Evolutionary conservation across 1,284 basidiomycete genomes (phyloP), one percentile per base, ranked within the genome.

Genomic region (Cryptococcus sp.): DNA sequence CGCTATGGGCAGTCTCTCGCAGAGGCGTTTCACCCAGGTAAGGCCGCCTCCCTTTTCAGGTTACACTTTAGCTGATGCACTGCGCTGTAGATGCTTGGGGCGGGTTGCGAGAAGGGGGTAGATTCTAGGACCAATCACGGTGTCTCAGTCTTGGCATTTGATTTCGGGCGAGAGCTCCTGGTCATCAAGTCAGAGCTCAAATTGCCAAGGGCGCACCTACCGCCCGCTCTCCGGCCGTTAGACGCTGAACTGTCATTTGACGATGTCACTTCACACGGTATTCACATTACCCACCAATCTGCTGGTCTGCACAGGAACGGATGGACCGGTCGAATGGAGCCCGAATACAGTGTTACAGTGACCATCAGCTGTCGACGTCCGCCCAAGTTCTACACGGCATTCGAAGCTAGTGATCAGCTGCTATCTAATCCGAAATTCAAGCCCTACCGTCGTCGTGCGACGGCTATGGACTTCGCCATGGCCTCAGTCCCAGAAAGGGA

Each of bases 401-500:
- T 77, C 35, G 70, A 70, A 40, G 58, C 57, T 42, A 46, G 25
- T 35, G 57, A 62, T 10, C 22, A 59, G 11, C 27, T 58, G 23
- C 44, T 46, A 23, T 47, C 45, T 0, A 59, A 50, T 40, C 46
- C 3, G 51, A 47, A 25, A 27, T 41, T 22, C 53, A 45, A 22
- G 15, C n/a, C 62, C 3, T 65, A 66, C 42, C 60, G 67, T 5
- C 54, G 75, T 1, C 62, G 75, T n/a, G 73, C 71, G 1, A 78
- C 76, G 0, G 70, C 68, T 3, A 68, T 76, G 67, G 75, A 77
- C 56, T 78, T 78, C 60, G 59, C 65, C 4, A 50, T 58, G 16
- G 42, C 52, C 7, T 53, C 65, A 17, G 39, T 63, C 39, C 60
- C 64, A 39, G 75, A 77, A 57, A 54, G 59, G 5, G 49, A 72